Evolutionary conservation across 2,329 filamentous ascomycete genomes (phyloP).

Genomic region (Alternaria incomplexa): DNA sequence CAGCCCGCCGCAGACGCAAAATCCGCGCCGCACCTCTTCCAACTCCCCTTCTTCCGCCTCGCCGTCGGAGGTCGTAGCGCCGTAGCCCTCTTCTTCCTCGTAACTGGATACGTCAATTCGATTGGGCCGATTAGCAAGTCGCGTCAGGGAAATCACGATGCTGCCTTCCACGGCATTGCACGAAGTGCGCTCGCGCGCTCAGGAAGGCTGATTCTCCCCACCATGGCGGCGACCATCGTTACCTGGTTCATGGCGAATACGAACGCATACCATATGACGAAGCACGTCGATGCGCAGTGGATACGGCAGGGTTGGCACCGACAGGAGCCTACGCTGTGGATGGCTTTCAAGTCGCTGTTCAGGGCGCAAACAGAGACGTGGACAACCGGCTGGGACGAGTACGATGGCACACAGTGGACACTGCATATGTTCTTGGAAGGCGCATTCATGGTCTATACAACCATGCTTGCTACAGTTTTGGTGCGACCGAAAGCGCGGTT

Average conservation of each 20-base stretch:
- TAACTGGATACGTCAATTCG: constrained; percentile 71
- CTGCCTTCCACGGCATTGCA: constrained; percentile 61
- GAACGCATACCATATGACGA: constrained; percentile 63
- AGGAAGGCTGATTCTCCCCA: constrained; percentile 64
- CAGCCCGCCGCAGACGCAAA: constrained; percentile 51
- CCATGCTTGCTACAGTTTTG: constrained; percentile 50
- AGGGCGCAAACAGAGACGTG: constrained; percentile 45
- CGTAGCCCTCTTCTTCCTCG: constrained; percentile 49
- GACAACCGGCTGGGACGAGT: constrained; percentile 49
- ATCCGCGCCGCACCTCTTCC: constrained; percentile 58
- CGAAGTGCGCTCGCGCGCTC: constrained; percentile 65
- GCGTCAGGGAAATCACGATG: constrained; percentile 60
- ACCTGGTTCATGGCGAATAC: constrained; percentile 64
- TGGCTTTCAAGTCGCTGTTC: constrained; percentile 39
- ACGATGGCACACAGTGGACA: constrained; percentile 54
- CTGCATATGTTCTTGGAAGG: constrained; percentile 52
- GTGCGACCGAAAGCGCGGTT: constrained; percentile 47
- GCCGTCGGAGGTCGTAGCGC: constrained; percentile 58
- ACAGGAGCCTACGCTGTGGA: constrained; percentile 41
- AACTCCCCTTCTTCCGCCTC: constrained; percentile 65
- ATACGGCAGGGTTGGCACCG: constrained; percentile 53
- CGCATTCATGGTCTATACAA: constrained; percentile 51
- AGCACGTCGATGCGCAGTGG: constrained; percentile 66
- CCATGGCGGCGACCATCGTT: constrained; percentile 60
- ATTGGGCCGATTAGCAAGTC: constrained; percentile 65